Evolutionary conservation across 768 basidiomycete genomes (phyloP).

Genomic region (Boletus coccyginus): DNA sequence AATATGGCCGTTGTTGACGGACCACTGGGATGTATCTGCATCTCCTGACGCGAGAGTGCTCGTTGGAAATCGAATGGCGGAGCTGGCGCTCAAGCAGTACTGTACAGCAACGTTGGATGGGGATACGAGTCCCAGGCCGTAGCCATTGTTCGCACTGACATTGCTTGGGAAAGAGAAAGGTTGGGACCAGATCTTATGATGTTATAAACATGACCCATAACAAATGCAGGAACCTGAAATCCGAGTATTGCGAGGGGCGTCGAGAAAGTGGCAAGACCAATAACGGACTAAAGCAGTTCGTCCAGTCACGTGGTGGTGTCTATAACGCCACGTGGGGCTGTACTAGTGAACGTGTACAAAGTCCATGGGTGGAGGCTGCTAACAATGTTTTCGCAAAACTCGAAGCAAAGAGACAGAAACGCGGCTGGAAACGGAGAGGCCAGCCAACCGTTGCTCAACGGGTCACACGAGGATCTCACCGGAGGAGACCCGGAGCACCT

Average conservation of each 20-base stretch:
- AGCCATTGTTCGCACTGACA: not conserved
- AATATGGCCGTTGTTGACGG: slow-evolving; percentile 56
- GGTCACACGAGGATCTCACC: slow-evolving; percentile 41
- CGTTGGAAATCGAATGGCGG: slow-evolving; percentile 61
- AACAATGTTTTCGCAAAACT: slow-evolving; percentile 30
- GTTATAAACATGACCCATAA: not conserved
- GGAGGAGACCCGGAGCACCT: slow-evolving; percentile 30
- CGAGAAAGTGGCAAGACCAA: too few relatives aligned
- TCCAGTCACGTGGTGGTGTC: slow-evolving; percentile 26
- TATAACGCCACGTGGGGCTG: slow-evolving; percentile 7
- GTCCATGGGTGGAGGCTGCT: slow-evolving; percentile 19
- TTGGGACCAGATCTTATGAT: not conserved
- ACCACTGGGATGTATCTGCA: slow-evolving; percentile 52
- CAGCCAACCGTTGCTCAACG: slow-evolving; percentile 56
- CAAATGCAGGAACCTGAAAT: not conserved
- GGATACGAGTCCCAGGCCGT: not conserved
- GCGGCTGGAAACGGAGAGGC: slow-evolving; percentile 37
- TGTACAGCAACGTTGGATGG: slow-evolving; percentile 41
- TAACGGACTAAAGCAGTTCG: too few relatives aligned
- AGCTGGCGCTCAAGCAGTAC: slow-evolving; percentile 58
- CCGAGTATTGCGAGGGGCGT: not conserved
- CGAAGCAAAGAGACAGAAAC: slow-evolving; percentile 29
- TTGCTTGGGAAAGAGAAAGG: not conserved
- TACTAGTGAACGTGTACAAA: not conserved
- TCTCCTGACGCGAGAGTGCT: slow-evolving; percentile 51